Evolutionary conservation across 176 grass and related monocot genomes (phyloP), one percentile per base, ranked within the genome.

Genomic region (Chrysopogon serrulatus): DNA sequence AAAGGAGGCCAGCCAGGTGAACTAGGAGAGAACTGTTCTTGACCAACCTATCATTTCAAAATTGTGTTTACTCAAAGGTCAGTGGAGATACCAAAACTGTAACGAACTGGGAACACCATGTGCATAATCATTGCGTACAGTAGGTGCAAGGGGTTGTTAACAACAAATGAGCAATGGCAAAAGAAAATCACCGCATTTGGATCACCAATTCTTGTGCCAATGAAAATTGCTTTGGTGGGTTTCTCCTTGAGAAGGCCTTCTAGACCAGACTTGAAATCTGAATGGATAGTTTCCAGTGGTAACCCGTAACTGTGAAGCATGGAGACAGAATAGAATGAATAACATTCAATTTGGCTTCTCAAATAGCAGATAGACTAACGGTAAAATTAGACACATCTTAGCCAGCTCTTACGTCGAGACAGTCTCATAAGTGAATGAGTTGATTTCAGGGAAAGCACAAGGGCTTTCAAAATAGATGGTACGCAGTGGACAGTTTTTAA

Each of bases 1-100:
- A 99, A 99, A 89, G 96, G 96, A 90, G 96, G 96, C 96, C 96
- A 99, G 21, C 96, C 96, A 87, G 82, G 84, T 40, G 96, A 99
- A 88, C 96, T 99, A 53, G 96, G 96, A 42, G 96, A 99, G 43
- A 99, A 99, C 45, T 99, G 96, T 74, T 99, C 96, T 94, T 99
- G 96, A 84, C 96, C 96, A 92, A 98, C 89, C 96, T 98, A 88
- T 33, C 87, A 71, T 86, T 44, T 37, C 41, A 91, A 91, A 80
- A 78, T 37, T 67, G 66, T 77, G 78, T 49, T 85, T 61, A 81
- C 34, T 81, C 51, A 33, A 68, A 61, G 40, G 21, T 66, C 8
- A 39, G 59, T 82, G 27, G 18, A 71, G 42, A 64, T 85, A 64
- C 16, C 21, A 27, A 70, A 43, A 65, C 5, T 82, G 30, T 59